Evolutionary conservation across 140 eudicot genomes (phyloP), one percentile per base, ranked within the genome.

Genomic region (Stevia rebaudiana): DNA sequence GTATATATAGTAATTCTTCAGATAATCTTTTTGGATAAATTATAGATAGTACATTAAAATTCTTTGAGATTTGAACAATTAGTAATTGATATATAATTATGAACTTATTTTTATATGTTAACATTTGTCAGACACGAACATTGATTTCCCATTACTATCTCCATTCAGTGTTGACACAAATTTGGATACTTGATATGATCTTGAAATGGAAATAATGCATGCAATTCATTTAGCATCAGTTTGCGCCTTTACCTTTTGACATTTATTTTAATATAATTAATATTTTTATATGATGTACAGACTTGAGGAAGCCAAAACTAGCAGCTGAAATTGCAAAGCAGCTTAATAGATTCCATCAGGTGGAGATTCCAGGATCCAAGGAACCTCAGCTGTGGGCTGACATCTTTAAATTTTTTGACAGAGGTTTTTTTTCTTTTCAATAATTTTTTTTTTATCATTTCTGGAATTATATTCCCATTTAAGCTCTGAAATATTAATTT

Each of bases 321-420:
- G 92, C 81, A 36, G 81, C 87, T 25, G 86, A 87, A 81, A 91
- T 91, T 62, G 98, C 96, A 3, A 91, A 87, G 67, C 84, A 87
- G 70, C 96, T 91, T 69, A 82, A 69, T 22, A 87, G 67, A 33
- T 91, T 91, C 59, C 98, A 91, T 67, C 82, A 84, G 74, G 96
- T 91, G 61, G 81, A 87, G 44, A 80, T 91, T 78, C 98, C 98
- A 21, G 95, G 96, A 68, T 83, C 95, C 39, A 84, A 79, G 77
- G 96, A 87, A 68, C 95, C 98, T 60, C 98, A 87, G 68, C 62
- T 91, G 37, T 87, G 98, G 98, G 81, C 61, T 77, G 96, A 87
- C 74, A 79, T 87, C 53, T 75, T 52, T 42, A 85, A 91, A 66
- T 91, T 91, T 63, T 87, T 51, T 55, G 79, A 74, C 51, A 78